Evolutionary conservation across 1,284 basidiomycete genomes (phyloP).

Genomic region (Meripilus lineatus): DNA sequence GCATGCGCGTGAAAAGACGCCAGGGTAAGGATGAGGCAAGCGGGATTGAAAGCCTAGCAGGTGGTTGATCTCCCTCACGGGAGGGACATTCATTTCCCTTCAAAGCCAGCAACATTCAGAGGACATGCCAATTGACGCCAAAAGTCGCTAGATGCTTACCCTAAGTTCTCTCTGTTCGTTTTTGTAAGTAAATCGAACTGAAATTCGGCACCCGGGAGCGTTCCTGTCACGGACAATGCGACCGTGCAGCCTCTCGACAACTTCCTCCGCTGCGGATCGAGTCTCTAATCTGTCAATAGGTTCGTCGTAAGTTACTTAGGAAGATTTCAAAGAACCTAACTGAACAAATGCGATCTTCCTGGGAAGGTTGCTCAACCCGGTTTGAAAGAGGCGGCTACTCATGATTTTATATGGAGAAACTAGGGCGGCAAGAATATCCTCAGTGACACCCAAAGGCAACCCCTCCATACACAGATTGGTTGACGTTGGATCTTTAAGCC

Average conservation of each 20-base stretch:
- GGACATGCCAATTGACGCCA: neutral
- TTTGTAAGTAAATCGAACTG: slow-evolving; percentile 71
- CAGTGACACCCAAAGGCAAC: slow-evolving; percentile 55
- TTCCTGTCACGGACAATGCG: slow-evolving; percentile 73
- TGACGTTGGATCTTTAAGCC: slow-evolving; percentile 51
- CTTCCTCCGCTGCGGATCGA: slow-evolving; percentile 62
- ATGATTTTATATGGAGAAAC: slow-evolving; percentile 61
- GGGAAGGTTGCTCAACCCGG: slow-evolving; percentile 64
- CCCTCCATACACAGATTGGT: slow-evolving; percentile 77
- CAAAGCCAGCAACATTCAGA: neutral
- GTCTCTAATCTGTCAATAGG: slow-evolving; percentile 51
- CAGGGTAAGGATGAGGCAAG: slow-evolving; percentile 68
- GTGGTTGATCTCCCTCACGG: slow-evolving; percentile 55
- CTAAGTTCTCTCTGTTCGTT: slow-evolving; percentile 42
- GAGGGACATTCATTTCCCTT: slow-evolving; percentile 33
- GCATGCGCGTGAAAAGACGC: slow-evolving; percentile 1
- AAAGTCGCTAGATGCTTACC: slow-evolving; percentile 33
- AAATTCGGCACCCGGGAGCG: slow-evolving; percentile 65
- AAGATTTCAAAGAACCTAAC: slow-evolving; percentile 35
- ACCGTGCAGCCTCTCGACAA: slow-evolving; percentile 68
- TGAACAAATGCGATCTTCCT: slow-evolving; percentile 73
- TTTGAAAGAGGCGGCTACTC: slow-evolving; percentile 71
- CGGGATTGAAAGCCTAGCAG: slow-evolving; percentile 65
- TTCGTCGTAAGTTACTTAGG: neutral
- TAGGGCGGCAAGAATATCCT: slow-evolving; percentile 51